Evolutionary conservation across 176 grass and related monocot genomes (phyloP).

Genomic region (Thinopyrum elongatum): DNA sequence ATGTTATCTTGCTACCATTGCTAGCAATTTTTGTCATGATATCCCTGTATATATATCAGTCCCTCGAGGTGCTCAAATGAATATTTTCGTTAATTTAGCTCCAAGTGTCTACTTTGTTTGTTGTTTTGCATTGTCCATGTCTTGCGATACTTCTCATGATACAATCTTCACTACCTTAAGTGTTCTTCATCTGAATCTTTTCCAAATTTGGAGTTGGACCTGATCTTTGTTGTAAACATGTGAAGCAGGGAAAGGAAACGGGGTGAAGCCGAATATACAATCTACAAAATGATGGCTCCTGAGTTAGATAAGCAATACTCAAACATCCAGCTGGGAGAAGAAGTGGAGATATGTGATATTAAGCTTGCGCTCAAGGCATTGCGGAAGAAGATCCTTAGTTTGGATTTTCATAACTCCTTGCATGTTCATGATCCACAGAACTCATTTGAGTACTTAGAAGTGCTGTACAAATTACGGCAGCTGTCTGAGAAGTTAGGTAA

Average conservation of each 20-base stretch:
- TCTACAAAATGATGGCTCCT: conserved; percentile 34
- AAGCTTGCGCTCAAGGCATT: conserved; percentile 43
- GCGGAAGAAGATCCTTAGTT: conserved; percentile 52
- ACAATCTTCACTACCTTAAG: background rate
- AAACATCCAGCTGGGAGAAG: conserved; percentile 45
- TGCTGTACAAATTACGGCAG: conserved; percentile 59
- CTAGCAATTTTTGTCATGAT: background rate
- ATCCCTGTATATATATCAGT: background rate
- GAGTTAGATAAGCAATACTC: conserved; percentile 48
- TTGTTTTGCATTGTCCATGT: background rate
- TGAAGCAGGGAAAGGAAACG: conserved; percentile 30
- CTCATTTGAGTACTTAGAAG: conserved; percentile 67
- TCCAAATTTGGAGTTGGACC: conserved; percentile 19
- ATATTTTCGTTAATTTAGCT: background rate
- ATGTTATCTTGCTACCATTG: background rate
- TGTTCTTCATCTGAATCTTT: conserved; percentile 3
- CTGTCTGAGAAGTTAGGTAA: conserved; percentile 50
- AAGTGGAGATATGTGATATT: conserved; percentile 34
- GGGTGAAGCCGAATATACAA: background rate
- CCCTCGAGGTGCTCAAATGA: background rate
- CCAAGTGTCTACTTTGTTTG: background rate
- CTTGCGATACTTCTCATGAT: background rate
- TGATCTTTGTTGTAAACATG: conserved; percentile 30
- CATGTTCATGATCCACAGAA: conserved; percentile 64
- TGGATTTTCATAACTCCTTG: conserved; percentile 50